phyloP scores from a whole-genome alignment of 73 alveolate genomes.

The Paramecium caudatum region DNA sequence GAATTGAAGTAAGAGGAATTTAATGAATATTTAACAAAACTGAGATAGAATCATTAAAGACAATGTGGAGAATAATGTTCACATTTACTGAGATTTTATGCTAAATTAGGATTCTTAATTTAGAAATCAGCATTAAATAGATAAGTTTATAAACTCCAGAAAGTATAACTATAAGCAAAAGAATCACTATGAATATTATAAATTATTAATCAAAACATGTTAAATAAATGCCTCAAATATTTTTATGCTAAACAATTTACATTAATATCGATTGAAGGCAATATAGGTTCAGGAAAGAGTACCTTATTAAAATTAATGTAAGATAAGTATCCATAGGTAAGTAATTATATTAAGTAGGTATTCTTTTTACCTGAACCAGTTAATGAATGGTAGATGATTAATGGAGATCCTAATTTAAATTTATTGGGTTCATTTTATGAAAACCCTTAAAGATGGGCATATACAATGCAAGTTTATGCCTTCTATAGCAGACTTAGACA shows the following conservation, averaged over 20 bases:
- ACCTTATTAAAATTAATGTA: slow-evolving; percentile 67
- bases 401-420: slow-evolving; percentile 63
- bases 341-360: neutral
- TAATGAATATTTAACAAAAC: slow-evolving; percentile 24
- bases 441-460: slow-evolving; percentile 67
- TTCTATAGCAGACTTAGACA: slow-evolving; percentile 55
- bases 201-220: neutral
- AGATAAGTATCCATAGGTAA: slow-evolving; percentile 29
- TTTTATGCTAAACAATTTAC: slow-evolving; percentile 8
- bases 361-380: slow-evolving; percentile 58
- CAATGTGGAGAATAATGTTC: slow-evolving; percentile 65
- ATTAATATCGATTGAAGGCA: slow-evolving; percentile 7
- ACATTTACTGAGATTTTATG: slow-evolving; percentile 62
- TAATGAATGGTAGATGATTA: slow-evolving; percentile 48
- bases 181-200: slow-evolving; percentile 54
- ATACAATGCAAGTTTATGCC: slow-evolving; percentile 66
- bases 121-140: slow-evolving; percentile 59
- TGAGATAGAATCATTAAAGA: slow-evolving; percentile 63
- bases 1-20: slow-evolving; percentile 58
- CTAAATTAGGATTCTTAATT: slow-evolving; percentile 63
- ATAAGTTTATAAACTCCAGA: slow-evolving; percentile 41
- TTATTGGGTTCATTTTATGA: slow-evolving; percentile 49
- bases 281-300: slow-evolving; percentile 73
- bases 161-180: slow-evolving; percentile 49
- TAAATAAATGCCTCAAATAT: neutral